Conservation (phyloP, 2,329 filamentous ascomycete species). For the Coniochaeta pulveracea region DNA sequence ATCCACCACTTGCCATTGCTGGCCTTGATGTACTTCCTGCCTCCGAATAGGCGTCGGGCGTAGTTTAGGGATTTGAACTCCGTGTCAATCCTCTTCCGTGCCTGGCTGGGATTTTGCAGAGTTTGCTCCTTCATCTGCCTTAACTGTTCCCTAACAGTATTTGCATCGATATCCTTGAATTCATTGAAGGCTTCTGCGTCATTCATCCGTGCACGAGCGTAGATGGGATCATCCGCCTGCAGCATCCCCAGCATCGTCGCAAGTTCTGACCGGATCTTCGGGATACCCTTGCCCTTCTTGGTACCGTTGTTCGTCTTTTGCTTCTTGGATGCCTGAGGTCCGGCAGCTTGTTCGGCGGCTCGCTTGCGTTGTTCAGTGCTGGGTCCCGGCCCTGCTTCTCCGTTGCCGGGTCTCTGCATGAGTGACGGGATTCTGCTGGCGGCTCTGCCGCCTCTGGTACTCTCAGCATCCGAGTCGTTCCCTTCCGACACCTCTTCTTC, state of each 20-base stretch:
- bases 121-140: neutral
- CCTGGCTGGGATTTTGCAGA: neutral
- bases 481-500: neutral
- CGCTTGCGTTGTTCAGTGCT: no score
- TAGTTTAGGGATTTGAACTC: neutral
- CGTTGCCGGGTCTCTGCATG: neutral
- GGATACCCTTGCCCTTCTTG: neutral
- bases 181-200: neutral
- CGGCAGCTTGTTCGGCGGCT: no score
- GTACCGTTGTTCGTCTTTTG: neutral
- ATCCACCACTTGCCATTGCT: constrained; percentile 14
- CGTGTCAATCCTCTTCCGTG: neutral
- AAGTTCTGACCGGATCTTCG: neutral
- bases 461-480: neutral
- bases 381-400: neutral
- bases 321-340: no score
- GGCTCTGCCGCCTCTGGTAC: neutral
- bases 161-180: neutral
- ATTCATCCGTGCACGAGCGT: neutral
- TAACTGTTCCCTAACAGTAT: neutral
- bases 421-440: neutral
- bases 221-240: neutral
- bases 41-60: neutral
- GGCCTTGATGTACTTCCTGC: neutral
- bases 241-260: neutral